These are phyloP conservation scores for Talaromyces amestolkiae DNA, from an alignment of 2,329 filamentous ascomycete genomes.

Conservation along the genomic window DNA sequence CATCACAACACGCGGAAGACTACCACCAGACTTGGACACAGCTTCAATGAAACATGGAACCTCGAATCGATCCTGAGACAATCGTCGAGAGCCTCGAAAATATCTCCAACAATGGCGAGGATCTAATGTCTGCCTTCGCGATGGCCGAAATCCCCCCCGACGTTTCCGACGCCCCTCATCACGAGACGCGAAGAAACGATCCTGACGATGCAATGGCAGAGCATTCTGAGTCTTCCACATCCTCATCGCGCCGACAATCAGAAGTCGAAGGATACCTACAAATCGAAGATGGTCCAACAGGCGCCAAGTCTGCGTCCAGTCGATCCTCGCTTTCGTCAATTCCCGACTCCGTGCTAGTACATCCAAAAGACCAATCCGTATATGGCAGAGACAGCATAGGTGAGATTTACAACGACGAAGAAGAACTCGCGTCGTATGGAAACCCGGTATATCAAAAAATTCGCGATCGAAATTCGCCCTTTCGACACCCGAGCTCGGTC, in stretches of 20 bases:
- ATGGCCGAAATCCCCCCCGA: slow-evolving; percentile 19
- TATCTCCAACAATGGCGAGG: not conserved
- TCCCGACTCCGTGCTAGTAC: slow-evolving; percentile 39
- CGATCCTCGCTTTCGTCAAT: slow-evolving; percentile 44
- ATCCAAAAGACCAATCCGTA: slow-evolving; percentile 25
- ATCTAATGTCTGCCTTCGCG: slow-evolving; percentile 9
- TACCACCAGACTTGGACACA: not conserved
- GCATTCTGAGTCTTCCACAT: slow-evolving; percentile 4
- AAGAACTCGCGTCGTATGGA: slow-evolving; percentile 2
- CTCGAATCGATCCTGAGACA: not conserved
- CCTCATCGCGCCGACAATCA: slow-evolving; percentile 16
- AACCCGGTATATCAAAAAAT: slow-evolving; percentile 26
- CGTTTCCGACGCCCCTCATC: slow-evolving; percentile 3
- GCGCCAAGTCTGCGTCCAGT: slow-evolving; percentile 30
- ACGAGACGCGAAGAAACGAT: not conserved
- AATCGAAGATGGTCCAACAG: not conserved
- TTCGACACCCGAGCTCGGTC: slow-evolving; percentile 47
- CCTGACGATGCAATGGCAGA: not conserved
- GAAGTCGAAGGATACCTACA: slow-evolving; percentile 4
- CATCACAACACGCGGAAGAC: not conserved
- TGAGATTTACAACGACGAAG: slow-evolving; percentile 18
- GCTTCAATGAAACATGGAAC: not conserved
- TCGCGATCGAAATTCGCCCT: slow-evolving; percentile 29
- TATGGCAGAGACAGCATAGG: slow-evolving; percentile 4
- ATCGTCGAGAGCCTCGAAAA: not conserved